Evolutionary conservation across 495 filamentous ascomycete genomes (phyloP).

Genomic region (Apodospora peruviana): DNA sequence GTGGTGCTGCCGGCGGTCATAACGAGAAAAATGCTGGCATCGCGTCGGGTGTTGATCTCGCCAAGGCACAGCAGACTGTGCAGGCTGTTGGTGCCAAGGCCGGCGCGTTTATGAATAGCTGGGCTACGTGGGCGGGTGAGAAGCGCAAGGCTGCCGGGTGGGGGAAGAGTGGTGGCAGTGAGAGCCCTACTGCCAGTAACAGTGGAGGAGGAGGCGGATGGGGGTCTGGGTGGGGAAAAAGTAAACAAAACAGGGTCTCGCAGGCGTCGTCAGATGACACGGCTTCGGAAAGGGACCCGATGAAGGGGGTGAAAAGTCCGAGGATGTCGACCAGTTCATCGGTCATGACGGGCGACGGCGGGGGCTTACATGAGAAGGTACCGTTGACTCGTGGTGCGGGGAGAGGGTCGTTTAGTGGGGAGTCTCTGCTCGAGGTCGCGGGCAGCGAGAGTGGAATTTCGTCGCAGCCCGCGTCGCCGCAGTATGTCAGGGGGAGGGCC

Average conservation of each 20-base stretch:
- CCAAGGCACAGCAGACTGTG: constrained; percentile 62
- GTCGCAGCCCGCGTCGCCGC: constrained; percentile 18
- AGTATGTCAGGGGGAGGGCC: neutral
- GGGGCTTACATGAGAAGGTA: constrained; percentile 9
- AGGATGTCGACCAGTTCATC: neutral
- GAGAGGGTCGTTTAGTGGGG: constrained; percentile 30
- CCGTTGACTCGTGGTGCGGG: constrained; percentile 29
- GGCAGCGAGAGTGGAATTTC: constrained; percentile 25
- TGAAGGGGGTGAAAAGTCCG: constrained; percentile 5
- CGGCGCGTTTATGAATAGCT: constrained; percentile 84
- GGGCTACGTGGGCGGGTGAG: constrained; percentile 92
- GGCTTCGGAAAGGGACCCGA: constrained; percentile 18
- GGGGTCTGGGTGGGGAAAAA: constrained; percentile 30
- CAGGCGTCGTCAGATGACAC: constrained; percentile 20
- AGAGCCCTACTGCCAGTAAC: neutral
- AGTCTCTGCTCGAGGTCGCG: constrained; percentile 35
- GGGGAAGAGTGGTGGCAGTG: constrained; percentile 18
- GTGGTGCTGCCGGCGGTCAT: constrained; percentile 12
- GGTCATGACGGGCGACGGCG: constrained; percentile 5
- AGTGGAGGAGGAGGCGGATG: constrained; percentile 22
- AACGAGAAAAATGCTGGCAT: constrained; percentile 18
- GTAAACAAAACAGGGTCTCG: constrained; percentile 29
- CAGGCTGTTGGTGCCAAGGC: constrained; percentile 67
- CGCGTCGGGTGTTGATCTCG: constrained; percentile 47
- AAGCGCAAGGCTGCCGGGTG: constrained; percentile 64